Evolutionary conservation across 208 protist genomes (phyloP).

Genomic region (Leishmania gerbilli): DNA sequence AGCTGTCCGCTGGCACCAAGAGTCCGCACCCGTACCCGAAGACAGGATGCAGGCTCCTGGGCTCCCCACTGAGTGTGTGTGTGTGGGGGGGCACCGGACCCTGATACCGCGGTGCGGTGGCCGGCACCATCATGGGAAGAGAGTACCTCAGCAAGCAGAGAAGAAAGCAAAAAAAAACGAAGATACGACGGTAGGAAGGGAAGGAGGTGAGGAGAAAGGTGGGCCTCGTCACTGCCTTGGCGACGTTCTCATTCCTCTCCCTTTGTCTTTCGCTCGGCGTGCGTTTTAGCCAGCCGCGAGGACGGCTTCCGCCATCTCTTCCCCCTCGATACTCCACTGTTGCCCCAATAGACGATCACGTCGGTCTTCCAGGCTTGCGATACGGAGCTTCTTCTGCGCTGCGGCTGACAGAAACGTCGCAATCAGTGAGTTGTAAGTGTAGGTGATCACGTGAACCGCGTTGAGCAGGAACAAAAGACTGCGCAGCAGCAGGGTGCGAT

Average conservation of each 20-base stretch:
- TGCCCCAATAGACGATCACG: slow-evolving; percentile 14
- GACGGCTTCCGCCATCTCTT: slow-evolving; percentile 12
- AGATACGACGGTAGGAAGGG: background rate
- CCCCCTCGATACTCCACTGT: background rate
- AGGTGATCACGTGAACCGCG: slow-evolving; percentile 36
- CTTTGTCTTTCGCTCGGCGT: background rate
- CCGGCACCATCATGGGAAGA: background rate
- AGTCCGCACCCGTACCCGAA: too few species aligned
- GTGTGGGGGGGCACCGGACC: too few species aligned
- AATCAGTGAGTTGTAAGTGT: slow-evolving; percentile 48
- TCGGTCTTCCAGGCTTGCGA: slow-evolving; percentile 48
- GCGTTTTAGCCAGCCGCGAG: background rate
- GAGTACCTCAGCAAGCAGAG: background rate
- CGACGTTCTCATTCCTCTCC: too few species aligned
- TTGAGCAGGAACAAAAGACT: slow-evolving; percentile 39
- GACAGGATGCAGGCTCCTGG: too few species aligned
- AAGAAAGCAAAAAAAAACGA: background rate
- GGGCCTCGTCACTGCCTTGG: background rate
- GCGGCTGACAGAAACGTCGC: slow-evolving; percentile 11
- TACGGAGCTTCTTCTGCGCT: slow-evolving; percentile 14
- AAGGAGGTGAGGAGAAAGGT: background rate
- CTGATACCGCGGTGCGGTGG: background rate
- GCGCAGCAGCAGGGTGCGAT: slow-evolving; percentile 42
- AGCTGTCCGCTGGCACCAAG: too few species aligned
- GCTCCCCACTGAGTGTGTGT: too few species aligned